Evolutionary conservation across 805 yeast species (phyloP).

Genomic region (Wickerhamiella nectarea): DNA sequence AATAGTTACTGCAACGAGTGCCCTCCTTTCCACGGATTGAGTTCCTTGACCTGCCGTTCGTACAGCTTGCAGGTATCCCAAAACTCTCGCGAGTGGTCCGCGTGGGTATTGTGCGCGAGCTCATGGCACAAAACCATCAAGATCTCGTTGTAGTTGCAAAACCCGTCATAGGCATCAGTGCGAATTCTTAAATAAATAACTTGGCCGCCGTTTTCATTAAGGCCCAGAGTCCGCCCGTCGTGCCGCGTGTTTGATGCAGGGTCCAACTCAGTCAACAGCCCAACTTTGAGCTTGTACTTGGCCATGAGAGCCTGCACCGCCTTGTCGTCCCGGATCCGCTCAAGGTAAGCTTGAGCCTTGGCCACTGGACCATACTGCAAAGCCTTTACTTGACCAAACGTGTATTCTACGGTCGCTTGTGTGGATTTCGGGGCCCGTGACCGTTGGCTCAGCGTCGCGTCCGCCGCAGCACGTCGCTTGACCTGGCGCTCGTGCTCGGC

Average conservation of each 20-base stretch:
- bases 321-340: slow-evolving; percentile 24
- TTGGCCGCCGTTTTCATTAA: slow-evolving; percentile 26
- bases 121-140: slow-evolving; percentile 29
- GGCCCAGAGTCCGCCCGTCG: slow-evolving; percentile 23
- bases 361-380: slow-evolving; percentile 25
- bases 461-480: slow-evolving; percentile 13
- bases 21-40: slow-evolving; percentile 9
- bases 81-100: slow-evolving; percentile 26
- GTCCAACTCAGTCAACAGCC: slow-evolving; percentile 28
- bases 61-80: slow-evolving; percentile 25
- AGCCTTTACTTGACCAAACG: slow-evolving; percentile 24
- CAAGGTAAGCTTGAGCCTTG: slow-evolving; percentile 21
- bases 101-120: slow-evolving; percentile 27
- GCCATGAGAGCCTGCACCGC: slow-evolving; percentile 28
- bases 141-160: slow-evolving; percentile 25
- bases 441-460: slow-evolving; percentile 11
- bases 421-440: slow-evolving; percentile 9
- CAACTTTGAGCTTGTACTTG: slow-evolving; percentile 26
- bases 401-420: slow-evolving; percentile 17
- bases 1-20: not conserved
- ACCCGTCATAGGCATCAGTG: slow-evolving; percentile 29
- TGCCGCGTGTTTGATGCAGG: slow-evolving; percentile 27
- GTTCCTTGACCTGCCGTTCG: slow-evolving; percentile 25
- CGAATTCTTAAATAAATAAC: slow-evolving; percentile 27
- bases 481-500: slow-evolving; percentile 15